phyloP scores from a whole-genome alignment of 352 stramenopile species.

The Globisporangium cylindrosporum region DNA sequence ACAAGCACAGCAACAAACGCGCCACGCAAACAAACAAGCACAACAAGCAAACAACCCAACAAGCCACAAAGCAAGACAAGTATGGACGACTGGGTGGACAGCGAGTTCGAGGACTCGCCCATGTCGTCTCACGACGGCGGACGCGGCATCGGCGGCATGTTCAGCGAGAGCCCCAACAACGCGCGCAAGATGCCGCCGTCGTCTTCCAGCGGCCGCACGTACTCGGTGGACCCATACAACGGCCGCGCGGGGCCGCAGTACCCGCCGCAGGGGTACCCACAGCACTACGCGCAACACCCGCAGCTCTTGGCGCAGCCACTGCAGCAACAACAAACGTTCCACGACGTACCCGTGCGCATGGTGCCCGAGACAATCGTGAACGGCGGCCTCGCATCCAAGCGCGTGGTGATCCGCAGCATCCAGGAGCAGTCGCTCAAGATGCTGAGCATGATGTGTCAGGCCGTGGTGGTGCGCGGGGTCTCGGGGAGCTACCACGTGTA shows the following conservation, averaged over 20 bases:
- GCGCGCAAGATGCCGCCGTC: constrained; percentile 13
- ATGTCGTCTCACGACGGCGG: constrained; percentile 40
- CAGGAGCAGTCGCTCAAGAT: constrained; percentile 81
- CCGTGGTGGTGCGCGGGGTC: constrained; percentile 70
- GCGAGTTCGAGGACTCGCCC: constrained; percentile 72
- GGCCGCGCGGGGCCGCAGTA: constrained; percentile 10
- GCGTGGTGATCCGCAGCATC: constrained; percentile 64
- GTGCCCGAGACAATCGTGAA: constrained; percentile 34
- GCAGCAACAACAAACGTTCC: constrained; percentile 29
- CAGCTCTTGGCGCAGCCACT: constrained; percentile 6
- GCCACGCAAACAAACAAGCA: not conserved
- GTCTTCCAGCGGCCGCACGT: constrained; percentile 27
- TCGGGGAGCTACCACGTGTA: constrained; percentile 84
- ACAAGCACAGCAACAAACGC: not conserved
- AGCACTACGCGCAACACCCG: constrained; percentile 20
- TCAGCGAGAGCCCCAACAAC: constrained; percentile 68
- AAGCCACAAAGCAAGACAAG: not conserved
- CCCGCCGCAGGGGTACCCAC: constrained; percentile 18
- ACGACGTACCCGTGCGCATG: constrained; percentile 54
- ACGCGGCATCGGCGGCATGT: constrained; percentile 57
- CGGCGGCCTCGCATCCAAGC: constrained; percentile 55
- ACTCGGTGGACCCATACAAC: constrained; percentile 33
- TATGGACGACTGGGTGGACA: constrained; percentile 64
- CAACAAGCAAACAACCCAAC: not conserved
- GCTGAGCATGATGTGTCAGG: constrained; percentile 62